phyloP scores from a whole-genome alignment of 129 eudicot genomes.

The Arctium lappa region DNA sequence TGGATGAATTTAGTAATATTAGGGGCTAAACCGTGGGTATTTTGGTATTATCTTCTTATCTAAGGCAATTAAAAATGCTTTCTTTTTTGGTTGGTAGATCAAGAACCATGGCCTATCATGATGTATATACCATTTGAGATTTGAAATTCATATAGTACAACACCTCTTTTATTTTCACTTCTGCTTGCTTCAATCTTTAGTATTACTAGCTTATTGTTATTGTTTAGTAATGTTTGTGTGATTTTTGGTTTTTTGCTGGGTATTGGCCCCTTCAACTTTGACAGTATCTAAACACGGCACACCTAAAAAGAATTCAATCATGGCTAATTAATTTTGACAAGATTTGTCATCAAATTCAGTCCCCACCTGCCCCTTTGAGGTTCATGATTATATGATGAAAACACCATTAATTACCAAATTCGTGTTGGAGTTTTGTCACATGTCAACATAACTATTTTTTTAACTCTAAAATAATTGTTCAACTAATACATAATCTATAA shows the following conservation, averaged over 20 bases:
- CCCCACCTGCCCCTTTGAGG: constrained; percentile 33
- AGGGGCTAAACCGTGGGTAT: constrained; percentile 89
- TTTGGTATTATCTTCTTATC: constrained; percentile 45
- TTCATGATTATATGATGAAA: constrained; percentile 15
- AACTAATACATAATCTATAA: background rate
- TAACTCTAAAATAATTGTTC: background rate
- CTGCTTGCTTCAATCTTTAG: constrained; percentile 11
- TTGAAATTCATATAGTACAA: constrained; percentile 26
- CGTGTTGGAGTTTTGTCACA: background rate
- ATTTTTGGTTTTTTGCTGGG: constrained; percentile 2
- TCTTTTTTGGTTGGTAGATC: constrained; percentile 26
- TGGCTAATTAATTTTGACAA: constrained; percentile 32
- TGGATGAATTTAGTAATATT: constrained; percentile 11
- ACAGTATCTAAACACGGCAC: constrained; percentile 21
- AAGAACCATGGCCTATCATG: constrained; percentile 38
- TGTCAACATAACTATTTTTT: background rate
- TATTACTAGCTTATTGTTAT: background rate
- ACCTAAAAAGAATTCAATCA: constrained; percentile 29
- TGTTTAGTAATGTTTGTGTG: background rate
- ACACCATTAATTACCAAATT: constrained; percentile 4
- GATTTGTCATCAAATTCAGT: constrained; percentile 29
- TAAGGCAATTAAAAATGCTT: constrained; percentile 17
- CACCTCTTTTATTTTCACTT: background rate
- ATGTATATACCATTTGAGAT: constrained; percentile 46
- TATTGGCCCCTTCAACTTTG: constrained; percentile 16